Conservation (phyloP, 495 filamentous ascomycete genomes). For the Staphylotrichum longicolle region DNA sequence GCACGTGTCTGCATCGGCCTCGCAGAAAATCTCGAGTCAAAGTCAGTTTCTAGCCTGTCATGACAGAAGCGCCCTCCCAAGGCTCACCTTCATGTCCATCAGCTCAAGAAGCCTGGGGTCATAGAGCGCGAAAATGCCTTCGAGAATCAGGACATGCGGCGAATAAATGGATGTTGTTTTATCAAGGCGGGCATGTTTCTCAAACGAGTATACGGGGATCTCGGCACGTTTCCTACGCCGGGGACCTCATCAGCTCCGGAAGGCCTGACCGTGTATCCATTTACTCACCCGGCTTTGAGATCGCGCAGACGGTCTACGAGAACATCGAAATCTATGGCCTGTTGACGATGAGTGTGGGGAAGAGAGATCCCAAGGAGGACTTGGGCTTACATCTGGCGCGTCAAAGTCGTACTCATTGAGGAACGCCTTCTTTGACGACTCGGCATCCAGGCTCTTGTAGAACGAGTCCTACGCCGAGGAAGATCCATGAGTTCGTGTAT, state of each 20-base stretch:
- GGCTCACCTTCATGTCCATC: slow-evolving; percentile 79
- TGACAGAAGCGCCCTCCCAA: not conserved
- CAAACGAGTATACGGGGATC: slow-evolving; percentile 93
- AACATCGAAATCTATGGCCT: slow-evolving; percentile 90
- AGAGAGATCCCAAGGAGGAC: not conserved
- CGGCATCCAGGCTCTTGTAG: slow-evolving; percentile 78
- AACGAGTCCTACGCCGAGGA: slow-evolving; percentile 73
- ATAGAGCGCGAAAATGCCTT: slow-evolving; percentile 93
- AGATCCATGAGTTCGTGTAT: slow-evolving; percentile 1
- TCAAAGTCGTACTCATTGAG: slow-evolving; percentile 94
- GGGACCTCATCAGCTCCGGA: slow-evolving; percentile 8
- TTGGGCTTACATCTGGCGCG: slow-evolving; percentile 60
- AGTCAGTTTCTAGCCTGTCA: slow-evolving; percentile 12
- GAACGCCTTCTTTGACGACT: slow-evolving; percentile 75
- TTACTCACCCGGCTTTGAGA: slow-evolving; percentile 81
- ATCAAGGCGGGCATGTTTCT: slow-evolving; percentile 76
- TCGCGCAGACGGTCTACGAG: slow-evolving; percentile 77
- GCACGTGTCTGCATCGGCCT: slow-evolving; percentile 93
- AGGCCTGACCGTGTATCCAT: slow-evolving; percentile 1
- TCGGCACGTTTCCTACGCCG: slow-evolving; percentile 76
- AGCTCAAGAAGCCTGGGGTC: slow-evolving; percentile 82
- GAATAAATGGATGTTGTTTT: slow-evolving; percentile 89
- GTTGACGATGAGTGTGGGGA: slow-evolving; percentile 21
- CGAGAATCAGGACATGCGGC: slow-evolving; percentile 89
- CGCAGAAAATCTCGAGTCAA: slow-evolving; percentile 75